phyloP scores from a whole-genome alignment of 331 rosid genomes.

The Ulmus americana region DNA sequence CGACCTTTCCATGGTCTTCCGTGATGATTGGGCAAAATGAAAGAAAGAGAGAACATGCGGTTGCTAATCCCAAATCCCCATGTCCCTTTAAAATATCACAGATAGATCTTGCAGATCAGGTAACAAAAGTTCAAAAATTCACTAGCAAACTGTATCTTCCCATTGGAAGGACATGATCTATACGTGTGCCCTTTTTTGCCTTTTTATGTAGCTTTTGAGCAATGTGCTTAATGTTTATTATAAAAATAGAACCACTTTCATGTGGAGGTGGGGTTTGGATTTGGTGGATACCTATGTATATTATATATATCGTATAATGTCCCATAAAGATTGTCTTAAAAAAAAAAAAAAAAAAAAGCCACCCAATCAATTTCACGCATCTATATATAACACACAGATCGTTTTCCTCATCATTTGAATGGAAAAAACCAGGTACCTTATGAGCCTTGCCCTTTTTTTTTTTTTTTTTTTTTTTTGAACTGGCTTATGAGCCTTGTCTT shows the following conservation, averaged over 20 bases:
- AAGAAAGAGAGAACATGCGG: not conserved
- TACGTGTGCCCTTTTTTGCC: not conserved
- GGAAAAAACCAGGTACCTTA: not conserved
- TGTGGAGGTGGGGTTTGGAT: not conserved
- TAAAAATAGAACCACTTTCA: constrained; percentile 3
- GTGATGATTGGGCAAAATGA: constrained; percentile 6
- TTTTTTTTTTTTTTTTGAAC: not conserved
- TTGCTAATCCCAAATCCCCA: constrained; percentile 7
- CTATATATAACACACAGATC: not conserved
- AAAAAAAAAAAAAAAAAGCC: not conserved
- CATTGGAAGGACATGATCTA: not conserved
- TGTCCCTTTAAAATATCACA: constrained; percentile 3
- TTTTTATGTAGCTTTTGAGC: constrained; percentile 6
- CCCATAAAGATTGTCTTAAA: not conserved
- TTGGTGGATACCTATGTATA: not conserved
- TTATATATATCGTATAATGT: not conserved
- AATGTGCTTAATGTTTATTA: not conserved
- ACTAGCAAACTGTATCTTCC: constrained; percentile 4
- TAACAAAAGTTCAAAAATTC: not conserved
- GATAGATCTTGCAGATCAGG: not conserved
- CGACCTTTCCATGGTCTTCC: constrained; percentile 13
- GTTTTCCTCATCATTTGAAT: constrained; percentile 1
- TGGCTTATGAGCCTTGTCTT: not conserved
- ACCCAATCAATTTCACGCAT: not conserved
- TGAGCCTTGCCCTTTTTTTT: not conserved